Conservation (phyloP, 768 basidiomycete species). For the Leccinum subtestaceum region DNA sequence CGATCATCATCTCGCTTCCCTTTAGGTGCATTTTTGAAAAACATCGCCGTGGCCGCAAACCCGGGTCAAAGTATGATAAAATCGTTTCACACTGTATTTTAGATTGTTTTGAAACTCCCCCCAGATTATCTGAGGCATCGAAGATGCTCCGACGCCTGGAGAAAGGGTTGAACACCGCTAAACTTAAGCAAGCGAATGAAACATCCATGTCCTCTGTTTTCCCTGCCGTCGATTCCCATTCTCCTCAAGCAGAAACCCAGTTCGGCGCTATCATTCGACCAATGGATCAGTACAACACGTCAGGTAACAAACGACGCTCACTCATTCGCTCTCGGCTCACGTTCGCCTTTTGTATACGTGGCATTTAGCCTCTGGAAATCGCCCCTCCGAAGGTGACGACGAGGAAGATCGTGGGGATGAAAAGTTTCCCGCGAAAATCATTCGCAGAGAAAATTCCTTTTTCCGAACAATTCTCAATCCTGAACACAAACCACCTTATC, state of each 20-base stretch:
- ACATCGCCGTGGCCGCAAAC: slow-evolving; percentile 83
- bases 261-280: slow-evolving; percentile 30
- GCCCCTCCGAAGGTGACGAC: slow-evolving; percentile 46
- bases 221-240: slow-evolving; percentile 31
- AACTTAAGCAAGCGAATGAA: slow-evolving; percentile 58
- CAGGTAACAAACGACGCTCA: slow-evolving; percentile 19
- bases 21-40: slow-evolving; percentile 82
- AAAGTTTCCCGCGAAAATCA: slow-evolving; percentile 73
- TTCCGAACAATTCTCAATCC: slow-evolving; percentile 83
- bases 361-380: slow-evolving; percentile 22
- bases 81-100: slow-evolving; percentile 4
- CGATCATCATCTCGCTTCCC: slow-evolving; percentile 10
- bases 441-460: slow-evolving; percentile 75
- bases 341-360: slow-evolving; percentile 1
- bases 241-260: slow-evolving; percentile 26
- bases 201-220: slow-evolving; percentile 34
- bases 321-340: slow-evolving; percentile 3
- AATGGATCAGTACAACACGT: slow-evolving; percentile 29
- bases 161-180: slow-evolving; percentile 76
- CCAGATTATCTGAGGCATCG: slow-evolving; percentile 81
- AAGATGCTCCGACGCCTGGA: slow-evolving; percentile 86
- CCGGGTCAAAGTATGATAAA: slow-evolving; percentile 75
- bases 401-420: slow-evolving; percentile 68
- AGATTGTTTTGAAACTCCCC: slow-evolving; percentile 8
- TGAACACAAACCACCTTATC: slow-evolving; percentile 45